Percentiles rank a stretch among this genome's conserved stretches.
phyloP scores from a whole-genome alignment of 2,329 filamentous ascomycete genomes.

The Penicillium carneum region DNA sequence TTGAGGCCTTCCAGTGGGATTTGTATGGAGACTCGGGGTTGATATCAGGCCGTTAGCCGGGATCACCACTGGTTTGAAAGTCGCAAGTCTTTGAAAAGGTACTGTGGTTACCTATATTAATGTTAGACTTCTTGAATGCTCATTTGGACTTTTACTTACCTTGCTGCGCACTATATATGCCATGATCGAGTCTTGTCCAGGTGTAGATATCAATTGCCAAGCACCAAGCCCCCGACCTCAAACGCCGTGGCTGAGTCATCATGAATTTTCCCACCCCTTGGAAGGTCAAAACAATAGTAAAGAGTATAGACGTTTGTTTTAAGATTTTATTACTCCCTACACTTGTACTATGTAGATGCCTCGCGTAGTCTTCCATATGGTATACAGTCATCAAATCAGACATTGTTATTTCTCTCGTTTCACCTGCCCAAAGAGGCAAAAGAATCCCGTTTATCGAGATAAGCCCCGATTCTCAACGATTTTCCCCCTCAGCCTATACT shows the following conservation, averaged over 20 bases:
- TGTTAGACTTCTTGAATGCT: neutral
- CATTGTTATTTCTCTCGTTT: neutral
- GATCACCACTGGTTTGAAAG: conserved; percentile 2
- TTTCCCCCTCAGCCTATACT: conserved; percentile 10
- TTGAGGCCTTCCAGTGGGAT: neutral
- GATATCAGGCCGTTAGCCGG: conserved; percentile 3
- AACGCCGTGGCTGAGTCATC: conserved; percentile 7
- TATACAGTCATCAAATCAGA: neutral
- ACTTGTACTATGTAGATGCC: neutral
- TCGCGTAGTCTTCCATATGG: neutral
- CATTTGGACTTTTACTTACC: neutral
- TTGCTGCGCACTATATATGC: neutral
- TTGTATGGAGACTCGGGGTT: neutral
- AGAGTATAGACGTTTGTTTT: neutral
- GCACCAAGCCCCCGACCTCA: neutral
- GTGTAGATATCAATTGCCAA: conserved; percentile 7
- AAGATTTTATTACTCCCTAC: neutral
- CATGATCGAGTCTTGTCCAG: neutral
- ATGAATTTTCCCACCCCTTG: neutral
- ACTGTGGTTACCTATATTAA: neutral
- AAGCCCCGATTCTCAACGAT: conserved; percentile 13
- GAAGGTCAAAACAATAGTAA: neutral
- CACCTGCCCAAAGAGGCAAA: conserved; percentile 28
- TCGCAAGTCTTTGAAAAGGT: neutral
- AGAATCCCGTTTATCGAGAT: conserved; percentile 24